phyloP scores from a whole-genome alignment of 768 basidiomycete species.

The Lentinus brumalis region DNA sequence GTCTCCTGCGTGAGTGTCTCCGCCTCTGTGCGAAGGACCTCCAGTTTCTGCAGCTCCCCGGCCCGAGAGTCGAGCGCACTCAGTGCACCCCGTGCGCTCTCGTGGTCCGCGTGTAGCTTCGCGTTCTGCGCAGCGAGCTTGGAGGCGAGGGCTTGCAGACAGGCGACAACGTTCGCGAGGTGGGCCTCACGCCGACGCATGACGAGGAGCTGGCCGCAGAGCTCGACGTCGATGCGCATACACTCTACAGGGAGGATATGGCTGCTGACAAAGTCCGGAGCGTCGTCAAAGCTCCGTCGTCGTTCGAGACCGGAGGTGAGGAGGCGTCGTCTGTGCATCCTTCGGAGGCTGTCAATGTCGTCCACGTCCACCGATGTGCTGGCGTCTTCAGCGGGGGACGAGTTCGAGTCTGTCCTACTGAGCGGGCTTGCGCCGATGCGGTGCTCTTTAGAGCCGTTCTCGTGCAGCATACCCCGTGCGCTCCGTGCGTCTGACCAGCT shows the following conservation, averaged over 20 bases:
- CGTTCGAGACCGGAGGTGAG: slow-evolving; percentile 25
- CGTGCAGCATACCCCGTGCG: slow-evolving; percentile 37
- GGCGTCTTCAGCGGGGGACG: slow-evolving; percentile 11
- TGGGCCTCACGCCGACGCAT: slow-evolving; percentile 70
- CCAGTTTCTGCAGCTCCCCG: slow-evolving; percentile 53
- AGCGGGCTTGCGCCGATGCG: slow-evolving; percentile 15
- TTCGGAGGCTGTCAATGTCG: slow-evolving; percentile 7
- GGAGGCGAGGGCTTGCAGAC: slow-evolving; percentile 59
- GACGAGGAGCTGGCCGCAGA: slow-evolving; percentile 73
- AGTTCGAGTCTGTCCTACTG: slow-evolving; percentile 4
- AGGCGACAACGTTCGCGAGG: slow-evolving; percentile 61
- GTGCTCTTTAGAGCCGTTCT: slow-evolving; percentile 6
- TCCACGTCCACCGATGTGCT: background rate
- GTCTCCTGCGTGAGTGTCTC: slow-evolving; percentile 61
- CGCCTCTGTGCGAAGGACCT: slow-evolving; percentile 49
- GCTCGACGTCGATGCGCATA: slow-evolving; percentile 79
- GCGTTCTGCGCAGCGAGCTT: slow-evolving; percentile 58
- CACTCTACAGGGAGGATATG: slow-evolving; percentile 56
- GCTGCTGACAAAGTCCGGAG: slow-evolving; percentile 48
- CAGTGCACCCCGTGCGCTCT: slow-evolving; percentile 50
- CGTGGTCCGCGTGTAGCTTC: slow-evolving; percentile 59
- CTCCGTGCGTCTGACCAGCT: slow-evolving; percentile 60
- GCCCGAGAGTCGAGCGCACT: slow-evolving; percentile 47
- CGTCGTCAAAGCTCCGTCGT: slow-evolving; percentile 69
- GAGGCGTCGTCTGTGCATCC: slow-evolving; percentile 8